Conservation (phyloP, 2,329 filamentous ascomycete genomes). For the Berkeleyomyces basicola region DNA sequence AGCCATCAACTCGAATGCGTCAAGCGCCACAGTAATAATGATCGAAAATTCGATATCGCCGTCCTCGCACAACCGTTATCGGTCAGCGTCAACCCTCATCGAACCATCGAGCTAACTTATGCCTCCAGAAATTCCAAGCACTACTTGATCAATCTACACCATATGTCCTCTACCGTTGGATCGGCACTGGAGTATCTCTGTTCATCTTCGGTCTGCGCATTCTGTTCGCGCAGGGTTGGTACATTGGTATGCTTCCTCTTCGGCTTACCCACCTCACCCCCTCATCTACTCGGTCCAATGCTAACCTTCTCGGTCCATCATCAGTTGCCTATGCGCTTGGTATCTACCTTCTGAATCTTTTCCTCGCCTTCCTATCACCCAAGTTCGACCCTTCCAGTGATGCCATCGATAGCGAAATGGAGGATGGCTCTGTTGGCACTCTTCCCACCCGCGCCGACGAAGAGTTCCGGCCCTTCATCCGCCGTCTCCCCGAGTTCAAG, state of each 20-base stretch:
- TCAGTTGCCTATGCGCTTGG: constrained; percentile 88
- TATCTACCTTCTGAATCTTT: constrained; percentile 97
- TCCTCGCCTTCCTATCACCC: constrained; percentile 93
- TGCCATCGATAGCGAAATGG: constrained; percentile 80
- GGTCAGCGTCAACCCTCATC: neutral
- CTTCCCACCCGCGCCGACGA: constrained; percentile 93
- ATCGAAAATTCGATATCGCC: neutral
- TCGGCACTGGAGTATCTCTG: constrained; percentile 60
- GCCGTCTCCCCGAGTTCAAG: constrained; percentile 95
- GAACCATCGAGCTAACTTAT: neutral
- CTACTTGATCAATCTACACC: constrained; percentile 90
- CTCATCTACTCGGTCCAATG: neutral
- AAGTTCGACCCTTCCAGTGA: constrained; percentile 98
- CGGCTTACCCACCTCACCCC: neutral
- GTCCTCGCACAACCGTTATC: too few species aligned
- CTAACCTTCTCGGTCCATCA: constrained; percentile 22
- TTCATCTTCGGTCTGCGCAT: constrained; percentile 77
- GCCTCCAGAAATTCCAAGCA: constrained; percentile 68
- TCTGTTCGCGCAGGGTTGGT: constrained; percentile 90
- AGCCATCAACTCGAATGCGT: neutral
- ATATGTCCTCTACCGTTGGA: constrained; percentile 77
- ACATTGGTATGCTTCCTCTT: constrained; percentile 55
- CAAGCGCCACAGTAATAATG: neutral
- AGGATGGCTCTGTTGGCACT: constrained; percentile 67
- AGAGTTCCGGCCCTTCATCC: constrained; percentile 94